phyloP scores from a whole-genome alignment of 2,329 filamentous ascomycete species.

The Penicillium aurantiogriseum region DNA sequence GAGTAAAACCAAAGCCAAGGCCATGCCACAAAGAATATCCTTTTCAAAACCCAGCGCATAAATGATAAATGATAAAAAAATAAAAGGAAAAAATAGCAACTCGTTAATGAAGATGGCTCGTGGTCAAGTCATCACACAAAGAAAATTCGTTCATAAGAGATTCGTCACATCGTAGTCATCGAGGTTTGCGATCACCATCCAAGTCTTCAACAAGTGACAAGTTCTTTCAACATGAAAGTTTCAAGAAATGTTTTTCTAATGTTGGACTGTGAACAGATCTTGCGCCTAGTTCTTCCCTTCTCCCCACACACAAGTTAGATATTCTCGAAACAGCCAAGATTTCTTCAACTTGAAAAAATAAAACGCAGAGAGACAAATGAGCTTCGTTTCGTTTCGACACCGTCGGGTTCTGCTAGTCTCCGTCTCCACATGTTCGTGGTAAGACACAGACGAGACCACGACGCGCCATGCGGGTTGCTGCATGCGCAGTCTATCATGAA shows the following conservation, averaged over 20 bases:
- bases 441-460: conserved; percentile 10
- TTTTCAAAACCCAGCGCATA: conserved; percentile 12
- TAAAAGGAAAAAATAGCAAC: background rate
- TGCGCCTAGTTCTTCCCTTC: background rate
- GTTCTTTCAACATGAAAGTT: conserved; percentile 5
- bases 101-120: conserved; percentile 10
- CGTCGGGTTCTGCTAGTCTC: background rate
- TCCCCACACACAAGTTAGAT: background rate
- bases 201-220: background rate
- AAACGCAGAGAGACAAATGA: conserved; percentile 9
- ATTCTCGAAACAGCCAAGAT: background rate
- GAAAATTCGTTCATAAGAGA: conserved; percentile 32
- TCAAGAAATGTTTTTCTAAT: conserved; percentile 14
- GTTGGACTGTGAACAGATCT: background rate
- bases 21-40: conserved; percentile 11
- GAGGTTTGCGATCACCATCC: conserved; percentile 14
- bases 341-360: background rate
- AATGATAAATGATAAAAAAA: conserved; percentile 4
- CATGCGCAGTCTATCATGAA: conserved; percentile 23
- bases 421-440: background rate
- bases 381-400: conserved; percentile 13
- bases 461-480: conserved; percentile 9
- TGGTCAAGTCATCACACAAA: conserved; percentile 21
- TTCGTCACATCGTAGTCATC: conserved; percentile 41
- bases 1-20: conserved; percentile 6